Conservation (phyloP, 2,329 filamentous ascomycete species). For the Thielaviopsis punctulata region DNA sequence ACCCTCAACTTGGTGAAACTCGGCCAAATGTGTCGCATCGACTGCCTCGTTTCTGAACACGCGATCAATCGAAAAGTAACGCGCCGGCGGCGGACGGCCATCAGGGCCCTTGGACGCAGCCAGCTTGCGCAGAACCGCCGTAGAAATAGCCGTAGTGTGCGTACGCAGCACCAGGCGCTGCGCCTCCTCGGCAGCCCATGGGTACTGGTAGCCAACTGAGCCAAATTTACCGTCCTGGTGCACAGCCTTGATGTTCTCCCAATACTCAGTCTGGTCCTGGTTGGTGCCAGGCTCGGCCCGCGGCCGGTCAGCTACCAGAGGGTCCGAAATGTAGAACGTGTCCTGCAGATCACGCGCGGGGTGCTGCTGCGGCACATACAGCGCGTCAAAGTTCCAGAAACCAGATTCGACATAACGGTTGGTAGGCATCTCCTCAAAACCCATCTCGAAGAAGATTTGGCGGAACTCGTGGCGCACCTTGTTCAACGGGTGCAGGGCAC, state of each 20-base stretch:
- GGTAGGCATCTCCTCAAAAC: slow-evolving; percentile 96
- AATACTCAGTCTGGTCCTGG: slow-evolving; percentile 54
- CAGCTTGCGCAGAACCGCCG: slow-evolving; percentile 79
- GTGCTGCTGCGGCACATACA: slow-evolving; percentile 95
- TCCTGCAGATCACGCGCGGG: slow-evolving; percentile 94
- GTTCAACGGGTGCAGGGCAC: slow-evolving; percentile 56
- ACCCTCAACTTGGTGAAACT: slow-evolving; percentile 98
- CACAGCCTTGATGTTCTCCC: slow-evolving; percentile 69
- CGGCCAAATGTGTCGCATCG: slow-evolving; percentile 87
- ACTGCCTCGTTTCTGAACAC: slow-evolving; percentile 98
- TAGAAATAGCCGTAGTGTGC: slow-evolving; percentile 85
- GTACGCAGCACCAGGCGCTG: slow-evolving; percentile 79
- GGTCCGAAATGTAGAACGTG: slow-evolving; percentile 95
- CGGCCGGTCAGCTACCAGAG: slow-evolving; percentile 54
- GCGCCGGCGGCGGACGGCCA: slow-evolving; percentile 48
- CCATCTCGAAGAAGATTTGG: slow-evolving; percentile 98
- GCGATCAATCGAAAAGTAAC: slow-evolving; percentile 96
- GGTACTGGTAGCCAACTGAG: slow-evolving; percentile 91
- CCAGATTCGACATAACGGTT: slow-evolving; percentile 86
- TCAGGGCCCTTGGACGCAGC: slow-evolving; percentile 64
- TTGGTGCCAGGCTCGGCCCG: slow-evolving; percentile 34
- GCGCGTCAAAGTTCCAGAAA: slow-evolving; percentile 97
- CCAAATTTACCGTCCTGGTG: slow-evolving; percentile 87
- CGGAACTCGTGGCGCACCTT: slow-evolving; percentile 94
- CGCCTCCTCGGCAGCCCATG: slow-evolving; percentile 78